Evolutionary conservation across 768 basidiomycete species (phyloP), one percentile per base, ranked within the genome.

Genomic region (Lactarius pseudohatsudake): DNA sequence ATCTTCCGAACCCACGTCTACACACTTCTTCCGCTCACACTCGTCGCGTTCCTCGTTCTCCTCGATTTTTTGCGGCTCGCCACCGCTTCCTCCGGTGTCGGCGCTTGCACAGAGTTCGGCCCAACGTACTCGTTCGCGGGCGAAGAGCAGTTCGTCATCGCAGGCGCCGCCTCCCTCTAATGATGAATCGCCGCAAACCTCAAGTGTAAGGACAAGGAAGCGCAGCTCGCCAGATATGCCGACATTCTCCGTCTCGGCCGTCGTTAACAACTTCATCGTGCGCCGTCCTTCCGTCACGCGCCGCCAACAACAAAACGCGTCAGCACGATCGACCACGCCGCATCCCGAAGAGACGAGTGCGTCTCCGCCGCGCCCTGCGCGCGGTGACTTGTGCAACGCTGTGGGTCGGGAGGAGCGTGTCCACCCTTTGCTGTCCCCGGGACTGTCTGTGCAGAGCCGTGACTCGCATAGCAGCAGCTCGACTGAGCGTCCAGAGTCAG

Each of bases 1-100:
- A 57, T 84, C 84, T 3, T 85, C 86, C 53, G 79, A 84, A 22
- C 82, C 83, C 2, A 85, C 85, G 1, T 76, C 81, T 0, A 79
- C 78, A 30, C 85, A 82, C 73, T 87, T 86, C 73, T 76, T 81
- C 57, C 70, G 76, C 50, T 79, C 84, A 0, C 76, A 78, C 59
- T 82, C 83, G 0, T 75, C 79, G 0, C 80, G 80, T 11, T 88
- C 87, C 0, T 88, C 87, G 0, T 74, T 81, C 0, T 85, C 88
- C 0, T 89, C 89, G 2, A 81, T 79, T 47, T 82, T 81, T 0
- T 81, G 81, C 4, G 78, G 38, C 43, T 59, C 61, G 16, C 28
- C 61, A 1, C 36, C 68, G 30, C 45, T 30, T 20, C 41, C 61
- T 6, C 57, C 41, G 6, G 41, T 59, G 20, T 28, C 53, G 6